Conservation (phyloP, 305 asterid species). For the Fraxinus paxiana region DNA sequence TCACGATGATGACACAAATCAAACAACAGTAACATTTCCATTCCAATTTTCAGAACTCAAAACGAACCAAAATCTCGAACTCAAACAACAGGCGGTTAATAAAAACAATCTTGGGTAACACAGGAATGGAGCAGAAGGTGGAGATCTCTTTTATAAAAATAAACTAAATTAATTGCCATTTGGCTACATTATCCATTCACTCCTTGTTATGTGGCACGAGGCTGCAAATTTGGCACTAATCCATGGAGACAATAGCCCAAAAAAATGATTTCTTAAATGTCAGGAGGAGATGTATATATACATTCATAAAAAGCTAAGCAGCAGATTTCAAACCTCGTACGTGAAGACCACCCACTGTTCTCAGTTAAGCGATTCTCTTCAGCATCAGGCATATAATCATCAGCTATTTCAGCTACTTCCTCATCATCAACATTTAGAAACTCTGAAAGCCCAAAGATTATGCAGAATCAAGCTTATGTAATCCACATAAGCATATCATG, state of each 20-base stretch:
- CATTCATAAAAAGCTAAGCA: neutral
- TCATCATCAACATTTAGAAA: slow-evolving; percentile 86
- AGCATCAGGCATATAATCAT: slow-evolving; percentile 53
- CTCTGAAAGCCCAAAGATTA: slow-evolving; percentile 47
- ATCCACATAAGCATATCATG: neutral
- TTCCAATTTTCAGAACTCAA: neutral
- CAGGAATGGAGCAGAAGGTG: neutral
- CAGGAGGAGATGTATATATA: neutral
- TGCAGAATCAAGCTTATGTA: slow-evolving; percentile 2
- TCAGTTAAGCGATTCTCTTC: slow-evolving; percentile 58
- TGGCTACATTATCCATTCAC: neutral
- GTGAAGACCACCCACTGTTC: slow-evolving; percentile 96
- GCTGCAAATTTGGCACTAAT: neutral
- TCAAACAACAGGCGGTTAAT: neutral
- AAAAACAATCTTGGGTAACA: neutral
- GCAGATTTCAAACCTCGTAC: slow-evolving; percentile 60
- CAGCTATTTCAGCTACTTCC: slow-evolving; percentile 64
- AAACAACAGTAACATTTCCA: neutral
- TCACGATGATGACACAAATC: neutral
- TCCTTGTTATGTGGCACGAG: neutral
- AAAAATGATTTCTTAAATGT: neutral
- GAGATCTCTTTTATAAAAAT: neutral
- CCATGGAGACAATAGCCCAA: neutral
- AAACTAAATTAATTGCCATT: neutral
- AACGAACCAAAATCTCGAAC: neutral